These are phyloP conservation scores for Podaxis mareebaensis DNA, from an alignment of 768 basidiomycete species.

Conservation along the genomic window DNA sequence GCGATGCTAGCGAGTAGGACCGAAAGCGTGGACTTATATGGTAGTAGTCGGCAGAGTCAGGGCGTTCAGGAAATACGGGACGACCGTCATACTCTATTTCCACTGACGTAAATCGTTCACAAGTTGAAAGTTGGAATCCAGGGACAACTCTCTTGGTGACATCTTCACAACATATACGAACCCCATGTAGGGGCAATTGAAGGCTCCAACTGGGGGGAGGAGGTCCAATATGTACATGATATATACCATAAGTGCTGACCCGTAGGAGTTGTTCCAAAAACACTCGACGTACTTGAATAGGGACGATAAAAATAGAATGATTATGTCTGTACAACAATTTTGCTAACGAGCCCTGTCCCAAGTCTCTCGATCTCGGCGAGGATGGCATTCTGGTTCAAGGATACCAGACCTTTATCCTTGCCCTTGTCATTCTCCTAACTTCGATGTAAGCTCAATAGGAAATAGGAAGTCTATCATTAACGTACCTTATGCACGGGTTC, in stretches of 20 bases:
- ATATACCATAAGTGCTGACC: neutral
- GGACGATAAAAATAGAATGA: neutral
- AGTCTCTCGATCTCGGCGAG: slow-evolving; percentile 77
- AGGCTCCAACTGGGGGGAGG: no score
- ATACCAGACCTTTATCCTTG: slow-evolving; percentile 61
- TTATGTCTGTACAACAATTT: slow-evolving; percentile 6
- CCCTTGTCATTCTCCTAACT: slow-evolving; percentile 40
- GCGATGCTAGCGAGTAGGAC: no score
- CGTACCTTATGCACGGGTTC: slow-evolving; percentile 50
- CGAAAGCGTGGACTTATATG: no score
- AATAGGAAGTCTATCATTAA: neutral
- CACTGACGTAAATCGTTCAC: no score
- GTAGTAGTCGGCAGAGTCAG: no score
- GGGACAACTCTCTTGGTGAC: no score
- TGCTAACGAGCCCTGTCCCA: slow-evolving; percentile 63
- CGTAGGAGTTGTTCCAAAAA: neutral
- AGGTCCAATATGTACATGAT: neutral
- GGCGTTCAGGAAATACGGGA: no score
- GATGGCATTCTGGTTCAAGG: slow-evolving; percentile 65
- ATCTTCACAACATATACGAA: no score
- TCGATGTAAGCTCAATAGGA: neutral
- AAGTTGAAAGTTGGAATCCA: no score
- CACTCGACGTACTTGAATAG: neutral
- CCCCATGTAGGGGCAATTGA: no score
- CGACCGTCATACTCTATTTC: no score